These are phyloP conservation scores for Sphaerulina musiva DNA, from an alignment of 2,329 filamentous ascomycete species.

Conservation along the genomic window DNA sequence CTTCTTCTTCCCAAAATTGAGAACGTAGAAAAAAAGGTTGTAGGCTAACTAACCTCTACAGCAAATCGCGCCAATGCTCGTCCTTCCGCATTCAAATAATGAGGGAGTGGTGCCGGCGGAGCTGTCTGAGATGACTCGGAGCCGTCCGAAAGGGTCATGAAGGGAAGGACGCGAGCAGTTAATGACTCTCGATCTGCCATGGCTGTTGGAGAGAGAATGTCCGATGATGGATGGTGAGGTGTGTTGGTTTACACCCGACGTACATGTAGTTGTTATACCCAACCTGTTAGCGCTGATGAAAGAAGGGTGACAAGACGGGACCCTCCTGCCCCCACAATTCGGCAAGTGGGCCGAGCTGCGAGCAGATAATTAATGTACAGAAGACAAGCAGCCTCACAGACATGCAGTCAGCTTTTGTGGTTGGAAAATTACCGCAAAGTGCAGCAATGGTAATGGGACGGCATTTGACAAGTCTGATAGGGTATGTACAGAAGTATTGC, in stretches of 20 bases:
- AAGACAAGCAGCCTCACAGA: too few species aligned
- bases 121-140: conserved; percentile 37
- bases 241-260: neutral
- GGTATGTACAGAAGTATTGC: conserved; percentile 15
- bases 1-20: neutral
- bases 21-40: neutral
- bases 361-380: too few species aligned
- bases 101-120: conserved; percentile 41
- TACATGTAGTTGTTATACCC: neutral
- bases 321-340: too few species aligned
- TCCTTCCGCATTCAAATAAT: conserved; percentile 38
- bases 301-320: too few species aligned
- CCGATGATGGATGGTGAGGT: too few species aligned
- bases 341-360: too few species aligned
- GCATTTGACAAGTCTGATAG: neutral
- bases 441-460: neutral
- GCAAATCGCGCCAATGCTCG: conserved; percentile 46
- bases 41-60: conserved; percentile 32
- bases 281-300: neutral
- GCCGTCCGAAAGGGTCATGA: conserved; percentile 46
- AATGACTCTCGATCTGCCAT: conserved; percentile 41
- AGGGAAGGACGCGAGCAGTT: conserved; percentile 40
- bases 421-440: too few species aligned
- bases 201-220: conserved; percentile 7
- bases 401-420: too few species aligned